phyloP scores from a whole-genome alignment of 1,139 yeast species.

The Debaryomyces robertsiae region DNA sequence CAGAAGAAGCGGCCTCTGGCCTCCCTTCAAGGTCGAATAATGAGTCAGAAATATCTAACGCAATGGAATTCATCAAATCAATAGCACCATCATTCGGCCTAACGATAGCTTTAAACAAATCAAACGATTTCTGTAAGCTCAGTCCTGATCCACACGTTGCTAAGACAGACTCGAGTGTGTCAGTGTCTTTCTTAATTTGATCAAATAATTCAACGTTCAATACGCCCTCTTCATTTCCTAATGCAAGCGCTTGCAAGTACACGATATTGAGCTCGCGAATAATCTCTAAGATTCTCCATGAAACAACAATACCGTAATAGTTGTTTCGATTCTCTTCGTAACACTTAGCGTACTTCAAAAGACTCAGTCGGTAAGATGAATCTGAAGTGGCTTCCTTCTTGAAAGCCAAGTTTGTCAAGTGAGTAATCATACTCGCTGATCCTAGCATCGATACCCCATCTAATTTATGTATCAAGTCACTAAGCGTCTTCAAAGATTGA shows the following conservation, averaged over 20 bases:
- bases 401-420: conserved; percentile 32
- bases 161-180: conserved; percentile 24
- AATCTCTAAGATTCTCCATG: conserved; percentile 45
- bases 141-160: conserved; percentile 15
- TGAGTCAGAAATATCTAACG: conserved; percentile 20
- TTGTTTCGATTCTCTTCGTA: conserved; percentile 24
- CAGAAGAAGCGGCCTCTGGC: conserved; percentile 26
- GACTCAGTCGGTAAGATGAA: conserved; percentile 31
- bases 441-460: conserved; percentile 40
- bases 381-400: conserved; percentile 27
- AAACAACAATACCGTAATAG: conserved; percentile 30
- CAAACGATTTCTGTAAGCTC: conserved; percentile 22
- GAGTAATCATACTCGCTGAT: conserved; percentile 27
- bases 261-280: conserved; percentile 34
- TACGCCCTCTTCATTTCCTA: conserved; percentile 11
- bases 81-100: conserved; percentile 25
- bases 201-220: conserved; percentile 11
- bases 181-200: conserved; percentile 28
- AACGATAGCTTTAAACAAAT: conserved; percentile 35
- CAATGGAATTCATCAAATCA: conserved; percentile 24
- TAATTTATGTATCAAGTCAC: conserved; percentile 31
- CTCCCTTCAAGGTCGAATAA: conserved; percentile 26
- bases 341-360: conserved; percentile 35
- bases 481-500: conserved; percentile 26
- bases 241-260: conserved; percentile 28